These are phyloP conservation scores for Pterocarpus santalinus DNA, from an alignment of 306 rosid genomes.

Conservation along the genomic window DNA sequence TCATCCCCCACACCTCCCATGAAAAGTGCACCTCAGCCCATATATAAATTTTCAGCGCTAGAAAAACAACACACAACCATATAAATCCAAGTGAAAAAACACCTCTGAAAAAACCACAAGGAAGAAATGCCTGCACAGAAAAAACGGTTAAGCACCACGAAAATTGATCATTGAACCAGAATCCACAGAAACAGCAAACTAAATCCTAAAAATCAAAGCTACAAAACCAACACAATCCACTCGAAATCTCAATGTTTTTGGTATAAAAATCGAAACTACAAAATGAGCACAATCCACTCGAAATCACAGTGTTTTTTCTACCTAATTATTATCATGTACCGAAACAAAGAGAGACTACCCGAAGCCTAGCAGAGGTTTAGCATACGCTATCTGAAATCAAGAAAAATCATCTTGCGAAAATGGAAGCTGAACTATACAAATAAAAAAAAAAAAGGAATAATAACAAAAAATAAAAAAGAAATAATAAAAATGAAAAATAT, in stretches of 20 bases:
- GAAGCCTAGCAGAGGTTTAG: slow-evolving; percentile 22
- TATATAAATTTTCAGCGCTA: slow-evolving; percentile 60
- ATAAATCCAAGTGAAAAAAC: slow-evolving; percentile 29
- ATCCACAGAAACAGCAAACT: slow-evolving; percentile 14
- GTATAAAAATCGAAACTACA: slow-evolving; percentile 25
- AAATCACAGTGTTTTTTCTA: slow-evolving; percentile 46
- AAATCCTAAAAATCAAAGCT: slow-evolving; percentile 36
- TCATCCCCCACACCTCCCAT: slow-evolving; percentile 99
- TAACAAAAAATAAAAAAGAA: background rate
- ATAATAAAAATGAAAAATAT: background rate
- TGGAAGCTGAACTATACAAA: slow-evolving; percentile 12
- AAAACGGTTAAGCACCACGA: slow-evolving; percentile 36
- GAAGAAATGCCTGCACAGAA: slow-evolving; percentile 56
- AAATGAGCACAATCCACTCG: slow-evolving; percentile 16
- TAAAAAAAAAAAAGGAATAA: background rate
- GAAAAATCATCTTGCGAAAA: slow-evolving; percentile 12
- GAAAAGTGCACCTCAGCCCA: slow-evolving; percentile 99
- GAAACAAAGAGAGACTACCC: background rate
- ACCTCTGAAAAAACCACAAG: slow-evolving; percentile 48
- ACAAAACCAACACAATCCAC: background rate
- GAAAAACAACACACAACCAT: slow-evolving; percentile 49
- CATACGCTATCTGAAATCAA: slow-evolving; percentile 22
- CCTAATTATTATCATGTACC: background rate
- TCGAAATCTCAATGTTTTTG: slow-evolving; percentile 32
- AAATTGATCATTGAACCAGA: background rate